These are phyloP conservation scores for Myxozyma udenii DNA, from an alignment of 805 yeast species.

Conservation along the genomic window DNA sequence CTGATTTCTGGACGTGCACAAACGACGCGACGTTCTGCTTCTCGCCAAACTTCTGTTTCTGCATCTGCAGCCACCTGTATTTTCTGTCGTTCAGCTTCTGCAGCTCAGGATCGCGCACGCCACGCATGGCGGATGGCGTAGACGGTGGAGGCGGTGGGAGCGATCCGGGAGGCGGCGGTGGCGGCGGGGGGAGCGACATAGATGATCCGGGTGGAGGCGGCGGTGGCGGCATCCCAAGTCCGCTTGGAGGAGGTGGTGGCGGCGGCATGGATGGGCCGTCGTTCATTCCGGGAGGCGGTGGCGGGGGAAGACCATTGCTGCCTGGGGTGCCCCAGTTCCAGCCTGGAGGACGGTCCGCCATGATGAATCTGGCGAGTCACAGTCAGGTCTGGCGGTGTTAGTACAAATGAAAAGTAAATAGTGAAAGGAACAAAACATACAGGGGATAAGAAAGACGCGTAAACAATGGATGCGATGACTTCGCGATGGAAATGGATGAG, in stretches of 20 bases:
- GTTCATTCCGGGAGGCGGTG: constrained; percentile 22
- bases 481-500: not conserved
- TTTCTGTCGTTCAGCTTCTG: constrained; percentile 46
- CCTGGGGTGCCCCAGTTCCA: not conserved
- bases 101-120: constrained; percentile 22
- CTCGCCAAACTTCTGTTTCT: constrained; percentile 54
- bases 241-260: constrained; percentile 19
- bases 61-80: constrained; percentile 60
- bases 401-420: not conserved
- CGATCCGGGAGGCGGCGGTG: constrained; percentile 26
- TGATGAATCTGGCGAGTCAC: not conserved
- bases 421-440: not conserved
- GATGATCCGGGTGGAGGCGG: constrained; percentile 39
- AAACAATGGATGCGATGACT: not conserved
- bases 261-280: constrained; percentile 11
- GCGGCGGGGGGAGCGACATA: constrained; percentile 33
- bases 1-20: constrained; percentile 61
- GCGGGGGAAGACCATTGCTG: not conserved
- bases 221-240: constrained; percentile 28
- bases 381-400: too few relatives aligned
- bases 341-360: not conserved
- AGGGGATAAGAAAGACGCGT: not conserved
- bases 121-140: constrained; percentile 33
- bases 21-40: constrained; percentile 44
- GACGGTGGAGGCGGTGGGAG: constrained; percentile 27